Evolutionary conservation across 2,329 filamentous ascomycete genomes (phyloP).

Genomic region (Phoma herbarum): DNA sequence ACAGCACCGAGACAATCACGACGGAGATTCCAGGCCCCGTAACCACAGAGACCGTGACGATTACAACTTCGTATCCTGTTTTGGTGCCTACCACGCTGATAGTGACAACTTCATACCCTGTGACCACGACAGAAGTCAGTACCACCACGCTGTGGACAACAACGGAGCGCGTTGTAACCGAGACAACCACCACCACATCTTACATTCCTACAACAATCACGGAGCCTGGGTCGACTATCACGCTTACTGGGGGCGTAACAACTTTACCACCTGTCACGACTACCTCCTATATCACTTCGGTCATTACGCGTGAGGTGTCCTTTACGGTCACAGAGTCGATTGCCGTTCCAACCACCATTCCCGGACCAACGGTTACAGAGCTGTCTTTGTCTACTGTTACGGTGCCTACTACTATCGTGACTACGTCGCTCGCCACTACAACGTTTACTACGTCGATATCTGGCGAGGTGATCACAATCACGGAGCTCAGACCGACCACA

Average conservation of each 20-base stretch:
- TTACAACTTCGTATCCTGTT: slow-evolving; percentile 2
- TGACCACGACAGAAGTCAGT: slow-evolving; percentile 4
- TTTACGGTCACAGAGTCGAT: slow-evolving; percentile 4
- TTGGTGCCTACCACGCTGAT: neutral
- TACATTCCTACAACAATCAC: slow-evolving; percentile 5
- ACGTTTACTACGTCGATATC: slow-evolving; percentile 4
- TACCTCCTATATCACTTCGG: slow-evolving; percentile 7
- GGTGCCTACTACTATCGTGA: neutral
- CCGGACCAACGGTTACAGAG: neutral
- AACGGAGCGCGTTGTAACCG: slow-evolving; percentile 12
- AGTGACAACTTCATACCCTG: neutral
- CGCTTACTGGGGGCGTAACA: slow-evolving; percentile 3
- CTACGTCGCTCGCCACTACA: neutral
- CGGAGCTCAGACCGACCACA: neutral
- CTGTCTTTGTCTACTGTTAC: neutral
- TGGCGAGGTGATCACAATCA: neutral
- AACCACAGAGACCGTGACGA: neutral
- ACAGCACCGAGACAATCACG: neutral
- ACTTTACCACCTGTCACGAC: slow-evolving; percentile 7
- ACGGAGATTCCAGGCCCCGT: neutral
- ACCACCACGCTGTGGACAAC: slow-evolving; percentile 5
- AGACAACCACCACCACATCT: slow-evolving; percentile 4
- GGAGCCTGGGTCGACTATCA: slow-evolving; percentile 9
- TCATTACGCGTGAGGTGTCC: neutral
- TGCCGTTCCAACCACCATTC: neutral